Percentiles rank a stretch among this genome's conserved stretches.
phyloP scores from a whole-genome alignment of 2,329 filamentous ascomycete species.

The Zasmidium angulare region DNA sequence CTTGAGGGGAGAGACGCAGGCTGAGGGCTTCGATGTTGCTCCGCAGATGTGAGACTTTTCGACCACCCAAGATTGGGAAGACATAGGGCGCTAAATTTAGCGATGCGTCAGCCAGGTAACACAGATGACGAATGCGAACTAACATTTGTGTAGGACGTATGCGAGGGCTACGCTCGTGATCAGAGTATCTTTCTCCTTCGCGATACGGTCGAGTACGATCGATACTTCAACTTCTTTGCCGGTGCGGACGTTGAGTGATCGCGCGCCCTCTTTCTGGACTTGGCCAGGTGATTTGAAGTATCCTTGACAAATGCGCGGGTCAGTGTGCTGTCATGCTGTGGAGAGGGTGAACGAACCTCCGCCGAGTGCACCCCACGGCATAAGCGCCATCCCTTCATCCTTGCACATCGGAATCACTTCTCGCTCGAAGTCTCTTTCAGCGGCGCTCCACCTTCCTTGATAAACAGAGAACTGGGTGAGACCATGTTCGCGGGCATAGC shows the following conservation, averaged over 20 bases:
- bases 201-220: constrained; percentile 60
- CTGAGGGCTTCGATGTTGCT: constrained; percentile 64
- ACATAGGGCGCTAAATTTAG: constrained; percentile 60
- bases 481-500: constrained; percentile 65
- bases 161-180: constrained; percentile 52
- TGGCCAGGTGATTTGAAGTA: constrained; percentile 14
- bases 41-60: constrained; percentile 66
- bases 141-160: constrained; percentile 66
- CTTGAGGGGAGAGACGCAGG: constrained; percentile 55
- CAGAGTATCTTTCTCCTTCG: constrained; percentile 50
- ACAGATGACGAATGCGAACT: not conserved
- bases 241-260: constrained; percentile 8
- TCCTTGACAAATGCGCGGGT: not conserved
- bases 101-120: not conserved
- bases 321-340: not conserved
- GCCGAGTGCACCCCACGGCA: constrained; percentile 56
- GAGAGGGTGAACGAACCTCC: not conserved
- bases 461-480: constrained; percentile 69
- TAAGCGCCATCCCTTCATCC: constrained; percentile 58
- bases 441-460: constrained; percentile 57
- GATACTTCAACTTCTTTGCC: constrained; percentile 40
- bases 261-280: constrained; percentile 4
- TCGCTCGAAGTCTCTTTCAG: constrained; percentile 49
- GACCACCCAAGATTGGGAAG: constrained; percentile 70
- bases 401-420: constrained; percentile 61